Percentiles rank a stretch among this genome's conserved stretches.
Conservation (phyloP, 108 stramenopile species). For the Aurantiochytrium sp. region DNA sequence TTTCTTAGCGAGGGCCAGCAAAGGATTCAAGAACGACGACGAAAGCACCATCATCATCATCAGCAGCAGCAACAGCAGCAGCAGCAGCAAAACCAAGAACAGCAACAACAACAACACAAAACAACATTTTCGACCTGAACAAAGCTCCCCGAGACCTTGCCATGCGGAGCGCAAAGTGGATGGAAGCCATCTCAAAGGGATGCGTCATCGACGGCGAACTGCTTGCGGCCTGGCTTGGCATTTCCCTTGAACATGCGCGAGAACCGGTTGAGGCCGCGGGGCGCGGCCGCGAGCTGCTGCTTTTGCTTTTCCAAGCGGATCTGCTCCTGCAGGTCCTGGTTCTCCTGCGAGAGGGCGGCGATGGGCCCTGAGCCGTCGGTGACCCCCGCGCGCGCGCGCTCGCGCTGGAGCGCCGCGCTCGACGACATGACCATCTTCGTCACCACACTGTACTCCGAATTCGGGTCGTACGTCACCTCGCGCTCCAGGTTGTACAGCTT, state of each 20-base stretch:
- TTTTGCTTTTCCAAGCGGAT: background rate
- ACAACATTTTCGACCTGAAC: too few species aligned
- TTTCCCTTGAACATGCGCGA: background rate
- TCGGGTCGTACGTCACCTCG: background rate
- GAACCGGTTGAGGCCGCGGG: background rate
- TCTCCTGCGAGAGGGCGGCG: background rate
- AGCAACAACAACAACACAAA: too few species aligned
- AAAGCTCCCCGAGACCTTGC: too few species aligned
- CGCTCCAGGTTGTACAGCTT: background rate
- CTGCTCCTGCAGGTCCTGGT: background rate
- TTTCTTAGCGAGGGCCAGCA: too few species aligned
- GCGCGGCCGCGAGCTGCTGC: background rate
- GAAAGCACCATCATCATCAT: too few species aligned
- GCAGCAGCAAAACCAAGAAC: too few species aligned
- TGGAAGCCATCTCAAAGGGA: too few species aligned
- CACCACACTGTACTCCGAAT: background rate
- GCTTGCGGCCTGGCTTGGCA: background rate
- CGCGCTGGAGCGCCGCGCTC: background rate
- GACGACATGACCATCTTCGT: background rate
- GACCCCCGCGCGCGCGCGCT: background rate
- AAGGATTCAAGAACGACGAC: too few species aligned
- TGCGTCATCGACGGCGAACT: too few species aligned
- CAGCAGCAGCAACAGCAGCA: too few species aligned
- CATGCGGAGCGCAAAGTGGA: too few species aligned
- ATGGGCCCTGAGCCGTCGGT: background rate